Evolutionary conservation across 2,329 filamentous ascomycete genomes (phyloP).

Genomic region (Xenoacremonium recifei): DNA sequence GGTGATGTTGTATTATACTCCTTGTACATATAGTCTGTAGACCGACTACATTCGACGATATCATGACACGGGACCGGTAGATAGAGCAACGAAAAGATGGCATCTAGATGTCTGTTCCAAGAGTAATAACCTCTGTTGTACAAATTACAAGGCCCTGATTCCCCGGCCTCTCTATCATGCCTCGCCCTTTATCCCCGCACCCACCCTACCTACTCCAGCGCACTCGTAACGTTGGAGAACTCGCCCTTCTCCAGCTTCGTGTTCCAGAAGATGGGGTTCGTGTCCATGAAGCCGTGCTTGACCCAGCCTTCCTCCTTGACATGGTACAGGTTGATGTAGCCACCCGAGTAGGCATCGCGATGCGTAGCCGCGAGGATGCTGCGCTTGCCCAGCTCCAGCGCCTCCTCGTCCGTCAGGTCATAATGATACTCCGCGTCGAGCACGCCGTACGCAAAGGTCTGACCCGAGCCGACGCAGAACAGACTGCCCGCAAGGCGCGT

Average conservation of each 20-base stretch:
- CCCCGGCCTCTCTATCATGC: conserved; percentile 7
- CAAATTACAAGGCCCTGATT: conserved; percentile 23
- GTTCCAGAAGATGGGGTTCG: conserved; percentile 99
- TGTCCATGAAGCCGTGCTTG: conserved; percentile 97
- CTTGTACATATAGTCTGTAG: conserved; percentile 6
- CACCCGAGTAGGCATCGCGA: conserved; percentile 97
- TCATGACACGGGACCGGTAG: too few relatives aligned
- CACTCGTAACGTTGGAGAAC: conserved; percentile 90
- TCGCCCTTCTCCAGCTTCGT: conserved; percentile 98
- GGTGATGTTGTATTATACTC: conserved; percentile 4
- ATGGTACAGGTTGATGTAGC: conserved; percentile 98
- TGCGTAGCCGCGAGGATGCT: conserved; percentile 96
- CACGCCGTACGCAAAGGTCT: conserved; percentile 98
- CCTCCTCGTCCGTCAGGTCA: conserved; percentile 82
- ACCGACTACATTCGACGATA: conserved; percentile 5
- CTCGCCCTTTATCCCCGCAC: neutral
- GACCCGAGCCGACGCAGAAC: conserved; percentile 96
- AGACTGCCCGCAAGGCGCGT: conserved; percentile 90
- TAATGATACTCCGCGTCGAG: conserved; percentile 94
- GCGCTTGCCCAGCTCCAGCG: conserved; percentile 83
- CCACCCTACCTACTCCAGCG: conserved; percentile 53
- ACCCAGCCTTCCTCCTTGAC: conserved; percentile 99
- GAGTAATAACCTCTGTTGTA: conserved; percentile 30
- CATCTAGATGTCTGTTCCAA: conserved; percentile 11
- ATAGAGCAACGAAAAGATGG: conserved; percentile 2